A percentile compares a stretch with the other conserved stretches of the same genome.
phyloP scores from a whole-genome alignment of 148 eudicot genomes.

The Persicaria tinctoria region DNA sequence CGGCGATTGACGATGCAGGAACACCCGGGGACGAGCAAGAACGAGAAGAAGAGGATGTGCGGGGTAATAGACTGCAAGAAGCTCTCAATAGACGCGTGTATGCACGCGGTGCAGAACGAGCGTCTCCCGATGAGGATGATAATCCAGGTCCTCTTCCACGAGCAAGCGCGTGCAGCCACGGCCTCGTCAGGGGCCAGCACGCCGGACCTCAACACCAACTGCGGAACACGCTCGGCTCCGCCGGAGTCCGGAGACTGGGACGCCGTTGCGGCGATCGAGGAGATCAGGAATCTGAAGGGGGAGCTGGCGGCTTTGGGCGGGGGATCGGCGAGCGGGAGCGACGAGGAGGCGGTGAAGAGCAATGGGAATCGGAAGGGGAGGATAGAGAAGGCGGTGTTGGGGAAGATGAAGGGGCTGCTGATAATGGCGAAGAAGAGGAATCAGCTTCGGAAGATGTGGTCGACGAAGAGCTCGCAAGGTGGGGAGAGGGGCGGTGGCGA shows the following conservation, averaged over 20 bases:
- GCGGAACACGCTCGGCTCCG: constrained; percentile 59
- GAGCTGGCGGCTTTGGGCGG: constrained; percentile 67
- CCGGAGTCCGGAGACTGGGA: constrained; percentile 89
- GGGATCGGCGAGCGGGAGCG: constrained; percentile 21
- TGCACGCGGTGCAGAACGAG: constrained; percentile 94
- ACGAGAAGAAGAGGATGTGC: constrained; percentile 82
- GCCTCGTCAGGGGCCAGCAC: constrained; percentile 87
- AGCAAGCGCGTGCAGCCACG: constrained; percentile 70
- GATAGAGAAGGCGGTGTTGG: constrained; percentile 29
- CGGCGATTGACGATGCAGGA: constrained; percentile 35
- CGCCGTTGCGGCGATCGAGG: constrained; percentile 71
- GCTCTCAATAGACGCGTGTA: constrained; percentile 85
- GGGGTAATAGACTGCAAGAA: constrained; percentile 91
- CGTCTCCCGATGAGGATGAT: constrained; percentile 82
- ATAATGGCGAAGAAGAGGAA: constrained; percentile 68
- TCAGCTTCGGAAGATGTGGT: constrained; percentile 67
- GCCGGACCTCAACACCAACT: constrained; percentile 63
- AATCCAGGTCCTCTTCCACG: constrained; percentile 87
- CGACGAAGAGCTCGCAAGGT: constrained; percentile 30
- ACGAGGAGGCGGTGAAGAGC: constrained; percentile 14
- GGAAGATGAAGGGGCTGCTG: constrained; percentile 58
- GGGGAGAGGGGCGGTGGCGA: not conserved
- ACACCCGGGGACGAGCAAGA: constrained; percentile 82
- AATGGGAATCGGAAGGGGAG: constrained; percentile 11
- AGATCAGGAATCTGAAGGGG: constrained; percentile 61